These are phyloP conservation scores for Geotrichum aggregatum DNA, from an alignment of 1,139 yeast genomes.

Conservation along the genomic window DNA sequence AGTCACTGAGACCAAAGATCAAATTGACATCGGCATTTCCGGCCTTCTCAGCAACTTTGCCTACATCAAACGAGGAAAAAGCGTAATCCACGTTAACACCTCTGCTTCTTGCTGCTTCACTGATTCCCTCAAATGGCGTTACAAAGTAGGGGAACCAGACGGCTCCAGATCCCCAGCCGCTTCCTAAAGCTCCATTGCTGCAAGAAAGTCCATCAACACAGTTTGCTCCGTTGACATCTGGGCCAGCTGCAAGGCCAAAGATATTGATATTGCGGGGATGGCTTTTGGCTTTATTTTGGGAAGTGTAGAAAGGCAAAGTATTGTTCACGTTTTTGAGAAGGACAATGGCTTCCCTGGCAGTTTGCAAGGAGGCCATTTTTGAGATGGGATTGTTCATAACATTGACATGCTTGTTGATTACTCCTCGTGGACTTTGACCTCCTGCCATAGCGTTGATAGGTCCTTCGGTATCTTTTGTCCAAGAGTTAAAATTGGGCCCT, in stretches of 20 bases:
- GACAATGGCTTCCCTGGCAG: conserved; percentile 56
- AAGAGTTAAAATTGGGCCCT: conserved; percentile 55
- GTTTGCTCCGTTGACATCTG: conserved; percentile 41
- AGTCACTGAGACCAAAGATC: conserved; percentile 42
- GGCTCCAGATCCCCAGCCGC: conserved; percentile 50
- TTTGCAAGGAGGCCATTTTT: conserved; percentile 49
- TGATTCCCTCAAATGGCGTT: conserved; percentile 45
- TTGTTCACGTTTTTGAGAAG: conserved; percentile 51
- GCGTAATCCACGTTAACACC: conserved; percentile 27
- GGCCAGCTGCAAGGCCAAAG: conserved; percentile 36
- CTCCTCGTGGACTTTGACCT: conserved; percentile 42
- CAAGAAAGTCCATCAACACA: conserved; percentile 34
- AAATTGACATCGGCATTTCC: conserved; percentile 51
- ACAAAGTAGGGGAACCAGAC: conserved; percentile 51
- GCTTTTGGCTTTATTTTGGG: conserved; percentile 41
- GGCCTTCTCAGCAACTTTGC: conserved; percentile 47
- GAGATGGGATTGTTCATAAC: conserved; percentile 48
- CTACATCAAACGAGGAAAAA: conserved; percentile 44
- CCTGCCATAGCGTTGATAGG: conserved; percentile 50
- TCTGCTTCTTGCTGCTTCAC: conserved; percentile 19
- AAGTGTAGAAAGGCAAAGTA: conserved; percentile 51
- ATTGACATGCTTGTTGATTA: conserved; percentile 54
- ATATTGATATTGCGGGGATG: conserved; percentile 50
- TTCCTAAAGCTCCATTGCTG: conserved; percentile 33
- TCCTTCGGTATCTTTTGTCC: conserved; percentile 55